Conservation (phyloP, 2,329 filamentous ascomycete species). For the Fusarium sp. region DNA sequence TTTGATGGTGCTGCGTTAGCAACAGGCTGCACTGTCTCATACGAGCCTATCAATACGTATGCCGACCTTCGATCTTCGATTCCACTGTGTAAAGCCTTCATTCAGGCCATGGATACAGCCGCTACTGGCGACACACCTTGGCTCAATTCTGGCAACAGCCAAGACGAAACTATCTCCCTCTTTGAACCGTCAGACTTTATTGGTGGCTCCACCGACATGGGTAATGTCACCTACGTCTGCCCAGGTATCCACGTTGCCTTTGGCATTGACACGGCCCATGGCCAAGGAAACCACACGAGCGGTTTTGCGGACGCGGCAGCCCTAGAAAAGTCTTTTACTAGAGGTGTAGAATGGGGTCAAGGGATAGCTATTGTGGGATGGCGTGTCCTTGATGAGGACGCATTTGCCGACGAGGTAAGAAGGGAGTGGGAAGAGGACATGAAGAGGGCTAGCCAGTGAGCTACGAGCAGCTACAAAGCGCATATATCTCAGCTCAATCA, state of each 20-base stretch:
- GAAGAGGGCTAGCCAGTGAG: background rate
- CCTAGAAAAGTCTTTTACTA: background rate
- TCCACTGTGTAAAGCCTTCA: background rate
- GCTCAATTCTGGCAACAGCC: background rate
- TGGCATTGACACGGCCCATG: slow-evolving; percentile 7
- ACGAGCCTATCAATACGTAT: slow-evolving; percentile 2
- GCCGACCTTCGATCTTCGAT: slow-evolving; percentile 4
- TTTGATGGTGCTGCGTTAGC: slow-evolving; percentile 12
- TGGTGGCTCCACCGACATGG: slow-evolving; percentile 12
- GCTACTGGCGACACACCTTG: background rate
- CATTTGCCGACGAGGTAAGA: background rate
- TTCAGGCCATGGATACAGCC: background rate
- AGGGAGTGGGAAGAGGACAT: background rate
- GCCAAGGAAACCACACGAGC: slow-evolving; percentile 7
- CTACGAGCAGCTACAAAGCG: background rate
- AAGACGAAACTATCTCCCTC: background rate
- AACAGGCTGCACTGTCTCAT: slow-evolving; percentile 6
- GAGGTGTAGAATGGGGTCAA: background rate
- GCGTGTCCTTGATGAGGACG: slow-evolving; percentile 2
- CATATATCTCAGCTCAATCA: background rate
- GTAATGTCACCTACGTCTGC: slow-evolving; percentile 6
- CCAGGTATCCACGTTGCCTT: slow-evolving; percentile 7
- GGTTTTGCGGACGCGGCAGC: slow-evolving; percentile 10
- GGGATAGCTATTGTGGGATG: slow-evolving; percentile 17
- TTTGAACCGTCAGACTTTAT: background rate